Evolutionary conservation across 2,329 filamentous ascomycete species (phyloP), one percentile per base, ranked within the genome.

Genomic region (Neopestalotiopsis sp.): DNA sequence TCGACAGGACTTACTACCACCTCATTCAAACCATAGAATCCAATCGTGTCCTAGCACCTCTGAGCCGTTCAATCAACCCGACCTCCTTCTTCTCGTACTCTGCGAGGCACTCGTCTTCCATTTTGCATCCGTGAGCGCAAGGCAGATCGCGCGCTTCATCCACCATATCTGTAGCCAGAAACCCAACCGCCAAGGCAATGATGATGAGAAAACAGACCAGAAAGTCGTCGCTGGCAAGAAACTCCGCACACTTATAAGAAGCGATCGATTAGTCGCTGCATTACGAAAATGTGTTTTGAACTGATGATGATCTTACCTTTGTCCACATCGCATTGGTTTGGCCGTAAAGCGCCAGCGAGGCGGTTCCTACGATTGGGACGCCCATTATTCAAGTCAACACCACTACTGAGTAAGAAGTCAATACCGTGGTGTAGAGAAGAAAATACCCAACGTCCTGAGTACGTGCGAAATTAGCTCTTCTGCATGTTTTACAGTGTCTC

Each of bases 131-230:
- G 24, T 32, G 20, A 28, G 38, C 12, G 14, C 42, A 60, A 2
- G 42, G 34, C 28, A 28, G 5, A 13, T 58, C 62, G 3, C 62
- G 52, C 30, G 34, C 38, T 28, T 68, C 67, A 12, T 65, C 67
- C n/a, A 65, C 20, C 13, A 65, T 40, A 20, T 68, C 67, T 6
- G 65, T 52, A 24, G 45, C n/a, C 42, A 68, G 30, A 24, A 68
- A 68, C 2, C 67, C 61, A 9, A 68, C 32, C 2, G 67, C 38
- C 13, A 61, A 49, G 2, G 45, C 34, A 24, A 68, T 58, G 3
- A 68, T 49, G 17, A 65, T 17, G 4, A 60, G 38, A 10, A 68
- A 65, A 12, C 65, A 34, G 10, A 68, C 38, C 17, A 65, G 7
- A 34, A 32, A 38, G 14, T 68, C 62, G n/a, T 60, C 45, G n/a